Conservation (phyloP, 257 asterid species). For the Paulownia fortunei region DNA sequence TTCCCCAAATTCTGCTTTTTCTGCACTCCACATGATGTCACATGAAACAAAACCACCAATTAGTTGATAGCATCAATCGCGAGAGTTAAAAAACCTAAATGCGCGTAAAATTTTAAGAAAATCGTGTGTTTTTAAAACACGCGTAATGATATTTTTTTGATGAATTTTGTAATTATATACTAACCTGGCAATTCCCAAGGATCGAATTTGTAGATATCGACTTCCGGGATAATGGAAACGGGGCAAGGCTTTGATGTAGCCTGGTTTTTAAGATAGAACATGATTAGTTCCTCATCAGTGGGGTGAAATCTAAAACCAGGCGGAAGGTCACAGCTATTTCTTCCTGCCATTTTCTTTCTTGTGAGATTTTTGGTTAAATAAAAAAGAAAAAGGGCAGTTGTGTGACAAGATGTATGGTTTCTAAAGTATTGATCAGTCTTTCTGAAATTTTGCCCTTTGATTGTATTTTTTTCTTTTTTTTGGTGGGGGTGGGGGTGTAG, state of each 20-base stretch:
- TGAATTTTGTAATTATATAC: slow-evolving; percentile 18
- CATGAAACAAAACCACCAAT: neutral
- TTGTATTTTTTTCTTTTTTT: neutral
- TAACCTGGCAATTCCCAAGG: slow-evolving; percentile 94
- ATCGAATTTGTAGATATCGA: slow-evolving; percentile 83
- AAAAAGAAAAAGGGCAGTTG: neutral
- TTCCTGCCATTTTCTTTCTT: slow-evolving; percentile 53
- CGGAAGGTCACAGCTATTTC: slow-evolving; percentile 67
- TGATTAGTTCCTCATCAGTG: slow-evolving; percentile 86
- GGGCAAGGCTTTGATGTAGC: slow-evolving; percentile 75
- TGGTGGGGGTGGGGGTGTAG: neutral
- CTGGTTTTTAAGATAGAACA: slow-evolving; percentile 80
- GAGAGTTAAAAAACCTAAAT: neutral
- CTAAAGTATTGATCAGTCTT: neutral
- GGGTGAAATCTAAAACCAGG: slow-evolving; percentile 96
- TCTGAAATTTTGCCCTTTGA: neutral
- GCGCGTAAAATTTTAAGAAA: too few species aligned
- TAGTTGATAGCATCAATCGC: neutral
- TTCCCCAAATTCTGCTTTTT: slow-evolving; percentile 77
- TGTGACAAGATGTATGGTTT: neutral
- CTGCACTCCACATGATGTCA: slow-evolving; percentile 39
- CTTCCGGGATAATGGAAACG: slow-evolving; percentile 71
- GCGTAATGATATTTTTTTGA: too few species aligned
- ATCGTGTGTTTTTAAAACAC: too few species aligned
- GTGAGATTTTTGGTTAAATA: neutral